Conservation (phyloP, 1,284 basidiomycete genomes). For the Fomitopsis pinicola region DNA sequence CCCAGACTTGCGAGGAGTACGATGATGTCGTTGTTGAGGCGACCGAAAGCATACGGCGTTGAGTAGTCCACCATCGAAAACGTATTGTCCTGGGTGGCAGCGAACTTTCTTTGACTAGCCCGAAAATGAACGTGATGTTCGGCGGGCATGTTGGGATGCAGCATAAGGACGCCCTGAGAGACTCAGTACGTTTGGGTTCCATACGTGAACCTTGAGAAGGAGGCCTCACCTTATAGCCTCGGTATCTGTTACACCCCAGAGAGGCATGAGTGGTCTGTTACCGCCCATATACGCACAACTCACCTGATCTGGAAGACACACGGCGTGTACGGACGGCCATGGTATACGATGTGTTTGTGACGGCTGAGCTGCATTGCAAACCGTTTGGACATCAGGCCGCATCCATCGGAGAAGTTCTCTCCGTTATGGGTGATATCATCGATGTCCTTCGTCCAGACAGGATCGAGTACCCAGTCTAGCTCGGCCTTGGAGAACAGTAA, state of each 20-base stretch:
- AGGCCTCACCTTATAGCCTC: conserved; percentile 45
- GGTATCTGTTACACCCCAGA: conserved; percentile 35
- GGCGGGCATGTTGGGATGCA: conserved; percentile 50
- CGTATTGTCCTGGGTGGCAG: conserved; percentile 45
- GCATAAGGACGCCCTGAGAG: conserved; percentile 51
- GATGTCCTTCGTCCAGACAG: conserved; percentile 46
- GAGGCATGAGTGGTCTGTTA: neutral
- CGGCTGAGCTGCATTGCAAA: conserved; percentile 49
- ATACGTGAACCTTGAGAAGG: too few relatives aligned
- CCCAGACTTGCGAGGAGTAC: conserved; percentile 61
- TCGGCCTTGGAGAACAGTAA: conserved; percentile 61
- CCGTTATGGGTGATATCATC: conserved; percentile 52
- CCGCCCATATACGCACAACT: neutral
- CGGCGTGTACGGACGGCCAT: conserved; percentile 52
- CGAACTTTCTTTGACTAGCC: conserved; percentile 66
- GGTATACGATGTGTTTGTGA: conserved; percentile 49
- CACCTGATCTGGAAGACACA: conserved; percentile 61
- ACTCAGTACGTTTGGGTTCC: neutral
- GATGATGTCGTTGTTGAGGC: conserved; percentile 65
- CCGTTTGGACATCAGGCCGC: conserved; percentile 53
- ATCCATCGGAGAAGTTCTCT: conserved; percentile 63
- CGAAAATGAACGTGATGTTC: conserved; percentile 51
- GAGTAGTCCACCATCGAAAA: conserved; percentile 65
- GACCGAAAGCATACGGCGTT: conserved; percentile 54
- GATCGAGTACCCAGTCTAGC: conserved; percentile 51